Evolutionary conservation across 352 stramenopile species (phyloP).

Genomic region (Phytophthora pini): DNA sequence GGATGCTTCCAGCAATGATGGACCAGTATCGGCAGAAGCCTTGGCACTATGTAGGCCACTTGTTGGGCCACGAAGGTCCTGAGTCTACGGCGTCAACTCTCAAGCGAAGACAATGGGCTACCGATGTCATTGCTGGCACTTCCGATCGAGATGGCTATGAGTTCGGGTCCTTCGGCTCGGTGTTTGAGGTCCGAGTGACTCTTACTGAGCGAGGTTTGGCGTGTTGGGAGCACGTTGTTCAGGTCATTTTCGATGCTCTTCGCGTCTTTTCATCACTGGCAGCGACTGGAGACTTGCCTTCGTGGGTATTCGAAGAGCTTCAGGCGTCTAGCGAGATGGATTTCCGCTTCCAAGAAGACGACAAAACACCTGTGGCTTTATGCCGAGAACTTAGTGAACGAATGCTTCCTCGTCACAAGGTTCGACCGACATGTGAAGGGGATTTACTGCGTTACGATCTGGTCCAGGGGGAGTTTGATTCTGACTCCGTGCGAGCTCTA

Average conservation of each 20-base stretch:
- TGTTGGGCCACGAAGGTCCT: slow-evolving; percentile 63
- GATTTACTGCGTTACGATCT: slow-evolving; percentile 70
- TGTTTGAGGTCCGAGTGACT: slow-evolving; percentile 64
- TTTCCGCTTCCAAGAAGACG: slow-evolving; percentile 75
- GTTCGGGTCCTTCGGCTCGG: slow-evolving; percentile 61
- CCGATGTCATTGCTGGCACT: slow-evolving; percentile 53
- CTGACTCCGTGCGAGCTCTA: slow-evolving; percentile 28
- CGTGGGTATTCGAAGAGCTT: slow-evolving; percentile 70
- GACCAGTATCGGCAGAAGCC: slow-evolving; percentile 56
- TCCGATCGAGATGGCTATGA: slow-evolving; percentile 64
- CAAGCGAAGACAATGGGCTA: slow-evolving; percentile 49
- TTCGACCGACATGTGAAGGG: slow-evolving; percentile 31
- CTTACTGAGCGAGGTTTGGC: slow-evolving; percentile 51
- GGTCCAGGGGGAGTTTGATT: slow-evolving; percentile 59
- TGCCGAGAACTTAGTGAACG: slow-evolving; percentile 61
- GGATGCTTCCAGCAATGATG: slow-evolving; percentile 55
- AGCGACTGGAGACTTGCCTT: slow-evolving; percentile 23
- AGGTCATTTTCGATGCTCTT: slow-evolving; percentile 58
- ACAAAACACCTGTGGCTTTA: slow-evolving; percentile 32
- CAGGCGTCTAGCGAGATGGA: slow-evolving; percentile 51
- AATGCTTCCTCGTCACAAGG: slow-evolving; percentile 54
- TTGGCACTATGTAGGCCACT: slow-evolving; percentile 52
- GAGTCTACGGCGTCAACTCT: slow-evolving; percentile 51
- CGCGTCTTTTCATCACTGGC: slow-evolving; percentile 24
- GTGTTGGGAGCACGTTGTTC: slow-evolving; percentile 53